Conservation (phyloP, 371 early-diverging fungal species). For the Rhizopus arrhizus region DNA sequence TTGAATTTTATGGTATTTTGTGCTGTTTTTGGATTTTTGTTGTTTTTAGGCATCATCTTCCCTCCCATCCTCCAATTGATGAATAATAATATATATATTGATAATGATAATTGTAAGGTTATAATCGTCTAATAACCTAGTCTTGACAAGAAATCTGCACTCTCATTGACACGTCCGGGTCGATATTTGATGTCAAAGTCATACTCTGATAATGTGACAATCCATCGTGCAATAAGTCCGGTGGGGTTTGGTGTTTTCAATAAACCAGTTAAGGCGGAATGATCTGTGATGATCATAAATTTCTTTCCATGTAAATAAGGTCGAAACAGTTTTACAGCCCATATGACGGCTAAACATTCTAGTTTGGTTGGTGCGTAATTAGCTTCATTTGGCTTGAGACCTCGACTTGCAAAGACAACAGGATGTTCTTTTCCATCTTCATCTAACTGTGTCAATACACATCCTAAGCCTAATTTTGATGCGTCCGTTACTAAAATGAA, state of each 20-base stretch:
- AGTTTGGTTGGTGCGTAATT: not conserved
- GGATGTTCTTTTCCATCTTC: constrained; percentile 4
- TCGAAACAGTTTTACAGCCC: not conserved
- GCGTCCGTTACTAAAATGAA: constrained; percentile 27
- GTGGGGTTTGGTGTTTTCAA: not conserved
- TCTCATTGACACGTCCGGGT: constrained; percentile 21
- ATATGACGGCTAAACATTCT: not conserved
- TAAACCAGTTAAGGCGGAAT: not conserved
- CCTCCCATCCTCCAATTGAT: no score
- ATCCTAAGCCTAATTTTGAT: constrained; percentile 39
- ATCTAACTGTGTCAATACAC: constrained; percentile 31
- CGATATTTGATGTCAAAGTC: constrained; percentile 26
- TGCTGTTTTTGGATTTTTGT: no score
- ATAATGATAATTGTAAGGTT: no score
- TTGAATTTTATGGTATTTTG: no score
- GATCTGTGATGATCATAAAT: not conserved
- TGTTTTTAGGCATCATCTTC: no score
- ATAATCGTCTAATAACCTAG: not conserved
- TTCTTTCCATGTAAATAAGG: not conserved
- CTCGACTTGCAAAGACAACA: not conserved
- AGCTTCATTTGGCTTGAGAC: not conserved
- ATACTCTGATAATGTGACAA: constrained; percentile 25
- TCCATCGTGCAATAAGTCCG: constrained; percentile 26
- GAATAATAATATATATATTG: no score
- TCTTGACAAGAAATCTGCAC: constrained; percentile 31